These are phyloP conservation scores for Barnettozyma siamensis DNA, from an alignment of 805 yeast genomes.

Conservation along the genomic window DNA sequence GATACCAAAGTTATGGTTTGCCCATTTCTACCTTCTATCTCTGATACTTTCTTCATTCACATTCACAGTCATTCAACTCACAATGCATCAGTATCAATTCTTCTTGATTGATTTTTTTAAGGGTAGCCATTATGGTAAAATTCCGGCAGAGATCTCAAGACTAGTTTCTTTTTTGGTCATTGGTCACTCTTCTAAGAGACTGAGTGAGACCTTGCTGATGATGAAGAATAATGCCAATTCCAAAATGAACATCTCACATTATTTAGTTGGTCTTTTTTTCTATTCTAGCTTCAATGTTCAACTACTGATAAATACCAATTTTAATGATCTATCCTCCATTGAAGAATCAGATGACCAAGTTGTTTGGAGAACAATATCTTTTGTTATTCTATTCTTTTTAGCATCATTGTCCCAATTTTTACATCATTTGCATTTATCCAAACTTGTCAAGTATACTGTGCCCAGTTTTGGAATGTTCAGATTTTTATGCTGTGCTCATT, in stretches of 20 bases:
- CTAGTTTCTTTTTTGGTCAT: constrained; percentile 23
- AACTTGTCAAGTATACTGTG: constrained; percentile 32
- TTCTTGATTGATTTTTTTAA: constrained; percentile 5
- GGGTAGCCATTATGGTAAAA: constrained; percentile 10
- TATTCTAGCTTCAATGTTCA: constrained; percentile 45
- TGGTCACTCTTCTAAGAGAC: constrained; percentile 52
- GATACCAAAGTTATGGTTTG: constrained; percentile 59
- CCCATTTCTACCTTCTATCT: constrained; percentile 54
- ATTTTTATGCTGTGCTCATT: constrained; percentile 59
- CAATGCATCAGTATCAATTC: constrained; percentile 4
- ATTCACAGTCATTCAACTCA: constrained; percentile 13
- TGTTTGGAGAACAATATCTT: constrained; percentile 5
- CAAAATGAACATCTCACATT: constrained; percentile 61
- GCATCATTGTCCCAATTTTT: constrained; percentile 41
- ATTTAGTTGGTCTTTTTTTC: constrained; percentile 56
- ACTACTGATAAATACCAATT: constrained; percentile 25
- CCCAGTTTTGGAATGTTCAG: constrained; percentile 49
- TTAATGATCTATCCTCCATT: constrained; percentile 7
- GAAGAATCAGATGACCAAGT: constrained; percentile 4
- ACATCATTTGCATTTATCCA: constrained; percentile 23
- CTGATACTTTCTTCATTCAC: constrained; percentile 26
- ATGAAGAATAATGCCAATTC: constrained; percentile 38
- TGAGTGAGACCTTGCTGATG: constrained; percentile 47
- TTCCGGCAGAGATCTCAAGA: constrained; percentile 22
- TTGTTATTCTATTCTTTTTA: constrained; percentile 17